Evolutionary conservation across 441 rosid species (phyloP).

Genomic region (Pelargonium citronellum): DNA sequence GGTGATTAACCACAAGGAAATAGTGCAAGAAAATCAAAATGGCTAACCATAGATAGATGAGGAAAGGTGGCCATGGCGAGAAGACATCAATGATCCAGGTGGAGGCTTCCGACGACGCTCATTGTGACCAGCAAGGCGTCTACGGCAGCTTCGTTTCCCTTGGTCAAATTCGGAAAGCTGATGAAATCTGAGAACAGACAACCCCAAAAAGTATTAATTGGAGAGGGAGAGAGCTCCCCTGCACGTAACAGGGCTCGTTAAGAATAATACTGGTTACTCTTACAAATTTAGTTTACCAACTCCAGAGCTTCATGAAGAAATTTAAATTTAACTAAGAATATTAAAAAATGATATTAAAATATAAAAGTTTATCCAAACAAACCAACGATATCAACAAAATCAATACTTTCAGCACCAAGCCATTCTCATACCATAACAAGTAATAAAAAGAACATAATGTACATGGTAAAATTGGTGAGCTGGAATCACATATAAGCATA

Average conservation of each 20-base stretch:
- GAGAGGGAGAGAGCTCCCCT: neutral
- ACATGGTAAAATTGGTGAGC: neutral
- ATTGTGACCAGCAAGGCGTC: conserved; percentile 88
- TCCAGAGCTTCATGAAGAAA: too few species aligned
- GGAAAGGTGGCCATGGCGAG: conserved; percentile 39
- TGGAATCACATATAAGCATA: neutral
- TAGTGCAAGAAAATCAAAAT: conserved; percentile 12
- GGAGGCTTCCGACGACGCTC: conserved; percentile 90
- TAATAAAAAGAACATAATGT: neutral
- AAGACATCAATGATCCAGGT: conserved; percentile 43
- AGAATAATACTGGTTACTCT: too few species aligned
- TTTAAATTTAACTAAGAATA: too few species aligned
- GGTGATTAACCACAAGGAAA: too few species aligned
- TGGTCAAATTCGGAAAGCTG: conserved; percentile 88
- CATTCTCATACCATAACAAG: neutral
- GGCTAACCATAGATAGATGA: conserved; percentile 48
- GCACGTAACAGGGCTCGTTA: too few species aligned
- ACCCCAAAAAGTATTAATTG: conserved; percentile 15
- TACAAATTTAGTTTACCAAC: too few species aligned
- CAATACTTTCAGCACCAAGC: neutral
- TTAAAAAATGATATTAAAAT: neutral
- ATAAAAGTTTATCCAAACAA: neutral
- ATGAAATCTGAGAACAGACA: conserved; percentile 60
- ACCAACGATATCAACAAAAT: too few species aligned
- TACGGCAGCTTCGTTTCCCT: conserved; percentile 82